Evolutionary conservation across 768 basidiomycete genomes (phyloP).

Genomic region (Trametes maxima): DNA sequence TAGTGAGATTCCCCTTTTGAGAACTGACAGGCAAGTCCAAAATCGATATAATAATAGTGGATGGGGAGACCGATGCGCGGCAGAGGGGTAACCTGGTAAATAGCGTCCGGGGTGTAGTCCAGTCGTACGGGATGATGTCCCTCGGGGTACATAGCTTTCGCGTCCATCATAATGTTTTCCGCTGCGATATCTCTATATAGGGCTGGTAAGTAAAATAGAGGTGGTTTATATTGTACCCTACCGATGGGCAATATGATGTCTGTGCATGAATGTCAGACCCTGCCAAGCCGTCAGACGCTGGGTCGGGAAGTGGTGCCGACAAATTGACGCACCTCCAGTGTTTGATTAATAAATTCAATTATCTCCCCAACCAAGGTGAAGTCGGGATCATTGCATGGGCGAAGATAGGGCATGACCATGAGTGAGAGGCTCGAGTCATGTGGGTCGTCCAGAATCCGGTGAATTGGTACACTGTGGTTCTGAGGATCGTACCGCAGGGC

Average conservation of each 20-base stretch:
- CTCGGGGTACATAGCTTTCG: constrained; percentile 16
- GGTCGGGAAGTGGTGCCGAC: neutral
- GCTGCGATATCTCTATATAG: constrained; percentile 21
- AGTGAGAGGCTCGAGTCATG: constrained; percentile 1
- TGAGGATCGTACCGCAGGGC: constrained; percentile 2
- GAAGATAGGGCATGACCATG: constrained; percentile 29
- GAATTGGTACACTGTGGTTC: constrained; percentile 32
- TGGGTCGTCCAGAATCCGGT: constrained; percentile 25
- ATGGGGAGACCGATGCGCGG: constrained; percentile 39
- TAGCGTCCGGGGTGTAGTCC: constrained; percentile 36
- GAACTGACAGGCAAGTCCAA: constrained; percentile 24
- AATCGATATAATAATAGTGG: constrained; percentile 31
- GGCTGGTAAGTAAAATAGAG: constrained; percentile 8
- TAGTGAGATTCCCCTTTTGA: constrained; percentile 10
- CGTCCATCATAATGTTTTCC: constrained; percentile 31
- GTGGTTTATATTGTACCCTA: too few species aligned
- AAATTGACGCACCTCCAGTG: neutral
- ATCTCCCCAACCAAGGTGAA: constrained; percentile 19
- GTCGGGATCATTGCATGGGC: constrained; percentile 20
- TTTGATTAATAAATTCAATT: constrained; percentile 12
- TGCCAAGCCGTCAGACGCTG: neutral
- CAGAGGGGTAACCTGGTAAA: constrained; percentile 32
- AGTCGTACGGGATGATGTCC: constrained; percentile 30
- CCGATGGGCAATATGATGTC: constrained; percentile 29
- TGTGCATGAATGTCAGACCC: constrained; percentile 30